phyloP scores from a whole-genome alignment of 805 yeast species.

The Pichia cephalocereana region DNA sequence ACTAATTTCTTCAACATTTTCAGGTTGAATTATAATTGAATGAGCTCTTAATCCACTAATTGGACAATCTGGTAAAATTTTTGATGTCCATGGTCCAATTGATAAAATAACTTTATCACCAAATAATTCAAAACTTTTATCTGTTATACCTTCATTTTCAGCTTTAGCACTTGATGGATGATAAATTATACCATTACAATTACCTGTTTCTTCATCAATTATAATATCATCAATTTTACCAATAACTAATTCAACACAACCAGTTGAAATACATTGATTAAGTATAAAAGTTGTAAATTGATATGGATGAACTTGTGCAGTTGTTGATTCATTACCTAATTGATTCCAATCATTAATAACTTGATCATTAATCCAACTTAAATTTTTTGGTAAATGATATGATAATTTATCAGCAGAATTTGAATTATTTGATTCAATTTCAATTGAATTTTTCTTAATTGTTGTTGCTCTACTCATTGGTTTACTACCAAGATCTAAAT shows the following conservation, averaged over 20 bases:
- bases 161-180: conserved; percentile 30
- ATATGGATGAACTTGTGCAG: conserved; percentile 96
- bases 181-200: conserved; percentile 67
- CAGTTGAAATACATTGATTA: conserved; percentile 70
- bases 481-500: conserved; percentile 10
- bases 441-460: conserved; percentile 28
- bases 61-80: conserved; percentile 85
- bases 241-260: conserved; percentile 72
- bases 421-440: conserved; percentile 19
- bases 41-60: conserved; percentile 92
- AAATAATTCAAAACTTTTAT: conserved; percentile 35
- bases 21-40: conserved; percentile 84
- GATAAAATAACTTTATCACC: conserved; percentile 79
- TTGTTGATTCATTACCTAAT: conserved; percentile 76
- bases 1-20: conserved; percentile 58
- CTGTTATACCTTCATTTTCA: conserved; percentile 22
- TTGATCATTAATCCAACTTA: conserved; percentile 67
- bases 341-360: conserved; percentile 66
- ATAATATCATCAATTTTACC: conserved; percentile 74
- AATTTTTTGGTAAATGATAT: conserved; percentile 43
- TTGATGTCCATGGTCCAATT: conserved; percentile 96
- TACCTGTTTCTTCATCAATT: conserved; percentile 53
- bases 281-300: conserved; percentile 81
- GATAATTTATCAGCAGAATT: conserved; percentile 9
- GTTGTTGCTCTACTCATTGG: conserved; percentile 23